These are phyloP conservation scores for Drosera capensis DNA, from an alignment of 148 eudicot genomes.

Conservation along the genomic window DNA sequence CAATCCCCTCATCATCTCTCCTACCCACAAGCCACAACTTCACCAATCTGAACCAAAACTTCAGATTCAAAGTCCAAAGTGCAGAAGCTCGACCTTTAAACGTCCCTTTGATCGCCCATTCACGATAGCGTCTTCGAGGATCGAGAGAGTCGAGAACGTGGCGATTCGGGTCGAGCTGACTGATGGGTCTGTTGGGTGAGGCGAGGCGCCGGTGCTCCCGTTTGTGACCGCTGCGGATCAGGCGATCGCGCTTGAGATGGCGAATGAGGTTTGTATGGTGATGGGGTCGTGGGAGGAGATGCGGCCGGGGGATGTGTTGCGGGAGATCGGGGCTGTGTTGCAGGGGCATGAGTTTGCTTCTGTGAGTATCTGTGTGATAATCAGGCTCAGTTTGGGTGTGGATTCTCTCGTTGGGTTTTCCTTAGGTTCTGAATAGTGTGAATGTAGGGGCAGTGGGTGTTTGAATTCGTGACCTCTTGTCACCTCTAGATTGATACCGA, in stretches of 20 bases:
- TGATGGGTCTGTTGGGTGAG: slow-evolving; percentile 80
- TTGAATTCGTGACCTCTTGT: no score
- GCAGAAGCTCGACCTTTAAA: slow-evolving; percentile 59
- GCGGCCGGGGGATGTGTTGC: slow-evolving; percentile 25
- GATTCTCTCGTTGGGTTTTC: no score
- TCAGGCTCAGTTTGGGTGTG: no score
- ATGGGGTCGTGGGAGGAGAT: slow-evolving; percentile 20
- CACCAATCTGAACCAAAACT: slow-evolving; percentile 32
- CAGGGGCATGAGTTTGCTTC: slow-evolving; percentile 75
- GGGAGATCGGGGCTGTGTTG: slow-evolving; percentile 31
- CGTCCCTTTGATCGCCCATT: slow-evolving; percentile 57
- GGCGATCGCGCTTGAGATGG: slow-evolving; percentile 36
- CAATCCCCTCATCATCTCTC: slow-evolving; percentile 6
- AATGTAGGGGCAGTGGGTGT: no score
- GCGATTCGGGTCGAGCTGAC: slow-evolving; percentile 57
- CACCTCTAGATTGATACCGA: no score
- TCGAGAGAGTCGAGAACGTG: slow-evolving; percentile 53
- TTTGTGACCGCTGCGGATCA: slow-evolving; percentile 86
- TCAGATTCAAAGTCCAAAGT: slow-evolving; percentile 35
- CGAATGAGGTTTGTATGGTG: slow-evolving; percentile 37
- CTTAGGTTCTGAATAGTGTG: no score
- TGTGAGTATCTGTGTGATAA: slow-evolving; percentile 38
- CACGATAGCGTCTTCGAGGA: slow-evolving; percentile 44
- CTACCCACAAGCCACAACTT: slow-evolving; percentile 22
- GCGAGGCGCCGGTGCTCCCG: slow-evolving; percentile 65